phyloP scores from a whole-genome alignment of 768 basidiomycete genomes.

The Cyathus striatus region DNA sequence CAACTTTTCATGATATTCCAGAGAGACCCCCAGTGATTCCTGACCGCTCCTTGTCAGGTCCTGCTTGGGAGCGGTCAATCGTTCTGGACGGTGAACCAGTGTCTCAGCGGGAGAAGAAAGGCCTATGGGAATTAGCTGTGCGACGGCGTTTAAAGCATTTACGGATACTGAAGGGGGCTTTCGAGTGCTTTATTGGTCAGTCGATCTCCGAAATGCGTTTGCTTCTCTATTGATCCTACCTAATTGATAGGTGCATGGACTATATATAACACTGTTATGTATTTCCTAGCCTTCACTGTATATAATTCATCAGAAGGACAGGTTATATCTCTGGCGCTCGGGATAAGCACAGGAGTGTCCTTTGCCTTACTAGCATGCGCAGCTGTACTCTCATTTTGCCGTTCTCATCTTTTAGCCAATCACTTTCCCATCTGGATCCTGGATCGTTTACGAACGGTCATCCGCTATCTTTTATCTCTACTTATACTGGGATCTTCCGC shows the following conservation, averaged over 20 bases:
- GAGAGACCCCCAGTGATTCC: background rate
- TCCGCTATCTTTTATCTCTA: slow-evolving; percentile 40
- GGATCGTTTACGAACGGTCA: slow-evolving; percentile 18
- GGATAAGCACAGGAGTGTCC: slow-evolving; percentile 36
- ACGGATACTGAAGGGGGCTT: slow-evolving; percentile 16
- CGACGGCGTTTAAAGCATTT: slow-evolving; percentile 23
- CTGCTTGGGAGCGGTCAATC: slow-evolving; percentile 20
- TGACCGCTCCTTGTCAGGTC: background rate
- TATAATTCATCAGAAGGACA: slow-evolving; percentile 37
- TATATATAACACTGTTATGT: slow-evolving; percentile 57
- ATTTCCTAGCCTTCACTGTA: slow-evolving; percentile 52
- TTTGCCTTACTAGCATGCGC: slow-evolving; percentile 33
- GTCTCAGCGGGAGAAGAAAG: slow-evolving; percentile 21
- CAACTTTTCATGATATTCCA: background rate
- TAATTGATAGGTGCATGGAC: slow-evolving; percentile 47
- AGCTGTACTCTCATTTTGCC: slow-evolving; percentile 32
- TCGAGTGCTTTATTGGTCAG: slow-evolving; percentile 36
- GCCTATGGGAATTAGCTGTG: slow-evolving; percentile 14
- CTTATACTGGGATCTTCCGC: slow-evolving; percentile 48
- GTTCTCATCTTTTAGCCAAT: slow-evolving; percentile 27
- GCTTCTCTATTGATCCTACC: background rate
- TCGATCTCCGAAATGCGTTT: slow-evolving; percentile 1
- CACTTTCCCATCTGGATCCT: slow-evolving; percentile 23
- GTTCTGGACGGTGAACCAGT: slow-evolving; percentile 20
- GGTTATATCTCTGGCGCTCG: slow-evolving; percentile 40